Base-by-base conservation (phyloP, 441 rosid genomes). In the Kokia cookei region DNA sequence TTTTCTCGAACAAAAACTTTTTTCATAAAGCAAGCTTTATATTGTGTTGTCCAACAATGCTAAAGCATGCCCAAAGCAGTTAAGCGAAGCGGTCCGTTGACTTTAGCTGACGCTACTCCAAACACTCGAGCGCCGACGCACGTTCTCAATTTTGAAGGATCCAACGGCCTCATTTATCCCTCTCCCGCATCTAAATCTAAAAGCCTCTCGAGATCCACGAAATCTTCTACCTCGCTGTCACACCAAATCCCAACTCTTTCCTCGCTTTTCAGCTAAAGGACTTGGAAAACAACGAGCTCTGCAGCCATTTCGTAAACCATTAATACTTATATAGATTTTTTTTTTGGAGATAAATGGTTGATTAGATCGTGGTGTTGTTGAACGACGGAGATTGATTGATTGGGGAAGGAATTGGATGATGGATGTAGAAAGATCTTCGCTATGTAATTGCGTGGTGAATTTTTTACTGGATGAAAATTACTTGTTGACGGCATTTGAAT, bases 361-460 rank as follows among this genome's bases (percentile, higher is more conserved):
- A 51, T 35, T n/a, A 32, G 72, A n/a, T 69, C 72, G 60, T 68
- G 29, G 37, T 69, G 72, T 69, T 51, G 60, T 50, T 2, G 19
- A 69, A 24, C 6, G 47, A 22, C 4, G 47, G 58, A 32, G 50
- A 19, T 69, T 69, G 50, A 54, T 54, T 37, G 45, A 62, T 54
- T 7, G 26, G 17, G 37, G 12, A 11, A 27, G 14, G 45, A 63
- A 3, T 45, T 7, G 37, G 58, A 57, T n/a, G 72, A 95, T 93
- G 99, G 90, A 95, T 69, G 97, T 94, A 67, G 99, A 95, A 84
- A 86, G 94, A 81, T 93, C 99, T 76, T 93, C 99, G 73, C 81
- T 95, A 79, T 95, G 98, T 85, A 95, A 95, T 81, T 95, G 97
- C 83, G 97, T 90, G 55, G 99, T 95, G 79, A 95, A 95, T 88